Conservation (phyloP, 192 early-diverging fungal species). For the Coemansia sp. region DNA sequence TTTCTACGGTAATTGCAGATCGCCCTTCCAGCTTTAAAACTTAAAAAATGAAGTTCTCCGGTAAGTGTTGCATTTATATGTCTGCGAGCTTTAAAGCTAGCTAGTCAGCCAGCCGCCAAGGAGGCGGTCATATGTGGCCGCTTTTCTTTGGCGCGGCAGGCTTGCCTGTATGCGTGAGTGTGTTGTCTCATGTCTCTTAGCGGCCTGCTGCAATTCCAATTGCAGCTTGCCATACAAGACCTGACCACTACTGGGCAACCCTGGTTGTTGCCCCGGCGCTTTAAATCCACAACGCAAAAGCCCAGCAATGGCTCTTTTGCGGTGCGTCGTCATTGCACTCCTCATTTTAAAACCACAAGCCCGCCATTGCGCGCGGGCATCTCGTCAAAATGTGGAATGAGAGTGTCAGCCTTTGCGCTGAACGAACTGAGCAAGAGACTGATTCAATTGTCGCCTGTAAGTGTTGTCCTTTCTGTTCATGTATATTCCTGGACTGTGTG, state of each 20-base stretch:
- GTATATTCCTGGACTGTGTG: constrained; percentile 14
- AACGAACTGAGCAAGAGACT: constrained; percentile 29
- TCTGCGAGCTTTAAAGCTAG: too few species aligned
- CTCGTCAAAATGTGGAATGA: constrained; percentile 23
- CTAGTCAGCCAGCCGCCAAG: not conserved
- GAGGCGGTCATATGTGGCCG: not conserved
- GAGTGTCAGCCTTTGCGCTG: constrained; percentile 56
- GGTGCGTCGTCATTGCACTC: constrained; percentile 55
- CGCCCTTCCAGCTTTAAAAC: constrained; percentile 15
- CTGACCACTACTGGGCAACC: constrained; percentile 10
- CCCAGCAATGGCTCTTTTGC: not conserved
- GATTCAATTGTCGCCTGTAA: constrained; percentile 14
- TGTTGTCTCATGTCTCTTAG: constrained; percentile 2
- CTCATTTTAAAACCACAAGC: constrained; percentile 1
- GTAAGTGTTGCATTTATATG: constrained; percentile 19
- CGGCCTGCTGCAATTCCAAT: not conserved
- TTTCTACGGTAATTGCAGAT: constrained; percentile 26
- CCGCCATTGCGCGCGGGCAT: not conserved
- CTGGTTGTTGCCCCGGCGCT: constrained; percentile 35
- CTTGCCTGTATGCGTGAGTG: too few species aligned
- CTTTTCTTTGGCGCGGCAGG: not conserved
- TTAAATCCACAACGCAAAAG: constrained; percentile 7
- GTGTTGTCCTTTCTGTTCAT: constrained; percentile 12
- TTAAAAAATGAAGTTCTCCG: constrained; percentile 56
- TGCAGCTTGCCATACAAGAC: constrained; percentile 1